Base-by-base conservation (phyloP, 208 protist genomes). In the Leishmania turanica region DNA sequence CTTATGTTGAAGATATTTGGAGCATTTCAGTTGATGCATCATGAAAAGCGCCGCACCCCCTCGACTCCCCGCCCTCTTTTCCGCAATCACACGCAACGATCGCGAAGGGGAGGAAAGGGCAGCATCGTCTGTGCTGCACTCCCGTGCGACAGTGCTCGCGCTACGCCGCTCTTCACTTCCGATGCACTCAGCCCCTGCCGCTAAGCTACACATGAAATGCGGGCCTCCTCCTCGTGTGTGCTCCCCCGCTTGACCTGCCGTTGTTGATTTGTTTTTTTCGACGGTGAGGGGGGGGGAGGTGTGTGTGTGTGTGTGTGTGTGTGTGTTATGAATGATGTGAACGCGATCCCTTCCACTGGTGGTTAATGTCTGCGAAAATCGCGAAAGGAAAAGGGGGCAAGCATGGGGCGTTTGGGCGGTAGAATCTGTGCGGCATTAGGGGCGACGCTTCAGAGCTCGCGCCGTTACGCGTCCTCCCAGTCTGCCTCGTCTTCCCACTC, bases 401-500 rank as follows among this genome's bases (percentile, higher is more conserved):
- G 68, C 19, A 15, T 13, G 53, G 24, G 15, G 37, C 34, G 6
- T 3, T 45, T 9, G 40, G n/a, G 34, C 40, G 24, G 42, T 24
- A 42, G 73, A 42, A 13, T 64, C 13, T 17, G 6, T n/a, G 37
- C 37, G 11, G 68, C 42, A 47, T 72, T 1, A 17, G 42, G 45
- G 68, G 3, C 34, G 68, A 9, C 9, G 68, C 31, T 7, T n/a
- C 31, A 27, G 15, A 13, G n/a, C 4, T 24, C 6, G 11, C 3
- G 19, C 71, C 17, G 71, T 17, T 75, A 75, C 13, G 49, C 71
- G 2, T 75, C 78, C 13, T 81, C 71, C 68, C 68, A 81, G 40
- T 45, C 49, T 8, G 47, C 66, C 19, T 75, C 86, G 9, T 89
- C 89, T 51, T 84, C 72, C 66, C 73, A 87, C 62, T 90, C 87